Conservation (phyloP, 2,329 filamentous ascomycete genomes). For the Pseudogymnoascus pannorum region DNA sequence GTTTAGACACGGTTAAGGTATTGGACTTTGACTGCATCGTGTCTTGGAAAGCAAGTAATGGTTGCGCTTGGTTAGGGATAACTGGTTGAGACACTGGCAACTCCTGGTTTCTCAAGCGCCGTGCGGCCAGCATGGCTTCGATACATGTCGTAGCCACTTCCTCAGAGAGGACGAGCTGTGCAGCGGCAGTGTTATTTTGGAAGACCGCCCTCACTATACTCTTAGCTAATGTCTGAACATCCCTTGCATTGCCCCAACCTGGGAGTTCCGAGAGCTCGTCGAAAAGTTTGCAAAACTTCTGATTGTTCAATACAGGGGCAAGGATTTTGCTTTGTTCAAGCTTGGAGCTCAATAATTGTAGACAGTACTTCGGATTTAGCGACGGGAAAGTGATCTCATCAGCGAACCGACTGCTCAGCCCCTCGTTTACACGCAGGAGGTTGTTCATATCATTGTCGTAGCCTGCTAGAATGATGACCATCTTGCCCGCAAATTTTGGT, state of each 20-base stretch:
- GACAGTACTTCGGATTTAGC: constrained; percentile 31
- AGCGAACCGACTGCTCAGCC: constrained; percentile 47
- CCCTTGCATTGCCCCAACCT: constrained; percentile 46
- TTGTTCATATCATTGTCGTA: constrained; percentile 49
- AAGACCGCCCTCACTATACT: constrained; percentile 32
- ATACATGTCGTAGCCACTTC: constrained; percentile 18
- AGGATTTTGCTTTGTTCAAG: constrained; percentile 27
- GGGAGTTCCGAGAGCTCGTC: constrained; percentile 30
- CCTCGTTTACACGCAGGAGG: constrained; percentile 44
- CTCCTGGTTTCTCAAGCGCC: constrained; percentile 14
- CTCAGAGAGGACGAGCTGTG: constrained; percentile 18
- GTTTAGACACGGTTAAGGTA: constrained; percentile 13
- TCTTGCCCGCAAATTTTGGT: constrained; percentile 39
- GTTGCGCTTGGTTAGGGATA: constrained; percentile 6
- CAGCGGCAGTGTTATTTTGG: constrained; percentile 17
- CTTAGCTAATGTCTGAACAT: constrained; percentile 42
- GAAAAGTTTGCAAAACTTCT: constrained; percentile 26
- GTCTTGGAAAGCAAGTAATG: constrained; percentile 3
- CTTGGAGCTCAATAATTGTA: constrained; percentile 31
- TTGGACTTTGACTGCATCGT: neutral
- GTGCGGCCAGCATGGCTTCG: constrained; percentile 21
- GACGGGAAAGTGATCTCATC: constrained; percentile 40
- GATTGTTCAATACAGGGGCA: constrained; percentile 16
- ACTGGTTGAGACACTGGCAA: neutral
- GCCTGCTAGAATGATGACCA: constrained; percentile 51